Percentiles rank a stretch among this genome's conserved stretches.
phyloP scores from a whole-genome alignment of 2,329 filamentous ascomycete genomes.

The Fusarium nodosum region DNA sequence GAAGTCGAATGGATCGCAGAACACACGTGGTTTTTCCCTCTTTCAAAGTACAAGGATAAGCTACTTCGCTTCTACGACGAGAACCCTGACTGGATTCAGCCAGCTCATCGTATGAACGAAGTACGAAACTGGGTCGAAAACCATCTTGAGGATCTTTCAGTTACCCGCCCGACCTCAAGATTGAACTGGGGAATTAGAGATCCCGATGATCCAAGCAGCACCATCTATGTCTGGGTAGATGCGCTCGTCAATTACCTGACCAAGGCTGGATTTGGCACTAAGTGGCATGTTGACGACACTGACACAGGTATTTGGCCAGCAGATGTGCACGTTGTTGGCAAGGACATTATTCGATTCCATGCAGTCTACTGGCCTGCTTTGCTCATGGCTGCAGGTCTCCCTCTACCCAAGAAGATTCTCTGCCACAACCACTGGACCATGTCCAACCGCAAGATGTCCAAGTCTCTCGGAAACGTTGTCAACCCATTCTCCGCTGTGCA shows the following conservation, averaged over 20 bases:
- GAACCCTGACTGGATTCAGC: conserved; percentile 84
- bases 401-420: conserved; percentile 82
- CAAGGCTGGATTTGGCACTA: conserved; percentile 77
- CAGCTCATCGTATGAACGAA: conserved; percentile 79
- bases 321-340: conserved; percentile 92
- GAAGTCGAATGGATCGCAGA: conserved; percentile 96
- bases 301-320: conserved; percentile 83
- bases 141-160: conserved; percentile 87
- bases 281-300: conserved; percentile 75
- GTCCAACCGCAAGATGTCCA: conserved; percentile 93
- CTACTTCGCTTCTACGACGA: conserved; percentile 83
- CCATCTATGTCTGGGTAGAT: conserved; percentile 98
- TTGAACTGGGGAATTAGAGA: conserved; percentile 91
- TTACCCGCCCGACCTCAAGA: conserved; percentile 84
- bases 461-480: conserved; percentile 93
- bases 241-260: conserved; percentile 95
- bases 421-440: conserved; percentile 98
- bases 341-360: conserved; percentile 97
- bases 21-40: conserved; percentile 92
- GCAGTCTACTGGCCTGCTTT: conserved; percentile 99
- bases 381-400: conserved; percentile 86
- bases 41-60: conserved; percentile 84
- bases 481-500: conserved; percentile 94
- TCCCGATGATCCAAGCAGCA: conserved; percentile 85
- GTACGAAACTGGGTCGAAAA: conserved; percentile 81